Base-by-base conservation (phyloP, 371 early-diverging fungal genomes). In the Lichtheimia hyalospora region DNA sequence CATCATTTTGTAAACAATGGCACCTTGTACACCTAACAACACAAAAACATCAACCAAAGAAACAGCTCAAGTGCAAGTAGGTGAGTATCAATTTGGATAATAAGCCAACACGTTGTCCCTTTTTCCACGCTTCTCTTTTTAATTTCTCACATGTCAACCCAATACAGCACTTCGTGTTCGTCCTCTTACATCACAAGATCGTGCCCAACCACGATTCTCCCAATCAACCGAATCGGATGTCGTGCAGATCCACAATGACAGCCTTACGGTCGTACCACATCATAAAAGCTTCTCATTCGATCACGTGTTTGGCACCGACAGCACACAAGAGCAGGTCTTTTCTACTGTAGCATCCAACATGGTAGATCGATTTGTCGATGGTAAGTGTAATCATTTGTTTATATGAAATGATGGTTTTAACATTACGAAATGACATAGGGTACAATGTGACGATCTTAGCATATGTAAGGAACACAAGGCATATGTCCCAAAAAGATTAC, bases 371-470 rank as follows among this genome's bases (percentile, higher is more conserved):
- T 96, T 97, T 65, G 68, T 94, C 53, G 93, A 94, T 62, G 99
- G 98, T 84, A 75, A 58, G 18, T 1, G 23, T 7, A 27, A 27
- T 3, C 7, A 3, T 5, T 4, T 27, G 27, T 27, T 7, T 27
- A 27, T 3, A 0, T 27, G 3, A 7, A 27, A 27, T 34, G 34
- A 6, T 34, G 6, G 34, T 34, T 34, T 10, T 34, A 34, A 34
- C 34, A 8, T 34, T 34, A 10, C 27, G 7, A 5, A 34, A 34
- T 39, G n/a, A 43, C 34, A 21, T 57, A 86, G 93, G 94, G 15
- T 99, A 87, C 86, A 98, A 94, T 82, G 95, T 88, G 49, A 97
- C 92, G 20, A 90, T 94, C 53, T 85, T 99, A 60, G 99, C 99
- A 39, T 99, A 99, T 82, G 99, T 79, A 67, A 74, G 73, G 34